phyloP scores from a whole-genome alignment of 768 basidiomycete species.

The Leccinum arenicola region DNA sequence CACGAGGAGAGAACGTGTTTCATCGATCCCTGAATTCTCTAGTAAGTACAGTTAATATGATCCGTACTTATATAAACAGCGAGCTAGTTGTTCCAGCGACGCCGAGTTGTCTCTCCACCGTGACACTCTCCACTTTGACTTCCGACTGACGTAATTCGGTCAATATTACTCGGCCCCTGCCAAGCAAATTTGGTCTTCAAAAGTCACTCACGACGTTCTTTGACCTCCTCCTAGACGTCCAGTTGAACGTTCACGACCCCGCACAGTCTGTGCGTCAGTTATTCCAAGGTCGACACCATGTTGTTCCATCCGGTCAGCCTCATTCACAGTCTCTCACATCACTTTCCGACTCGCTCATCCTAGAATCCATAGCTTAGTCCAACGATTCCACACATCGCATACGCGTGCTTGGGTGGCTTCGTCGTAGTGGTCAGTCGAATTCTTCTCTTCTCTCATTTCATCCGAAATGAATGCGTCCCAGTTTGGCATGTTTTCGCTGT shows the following conservation, averaged over 20 bases:
- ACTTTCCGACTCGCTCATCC: conserved; percentile 1
- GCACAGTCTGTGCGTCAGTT: conserved; percentile 1
- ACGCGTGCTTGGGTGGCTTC: conserved; percentile 79
- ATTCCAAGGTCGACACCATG: conserved; percentile 36
- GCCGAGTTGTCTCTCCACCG: background rate
- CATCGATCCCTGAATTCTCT: background rate
- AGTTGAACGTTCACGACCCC: conserved; percentile 1
- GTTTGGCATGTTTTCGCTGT: conserved; percentile 95
- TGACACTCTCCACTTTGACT: background rate
- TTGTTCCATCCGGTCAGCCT: conserved; percentile 47
- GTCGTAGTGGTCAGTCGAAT: conserved; percentile 60
- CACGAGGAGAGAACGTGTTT: conserved; percentile 10
- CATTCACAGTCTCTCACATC: background rate
- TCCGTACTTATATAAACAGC: background rate
- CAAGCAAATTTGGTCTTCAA: background rate
- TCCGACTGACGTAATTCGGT: conserved; percentile 18
- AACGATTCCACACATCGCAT: conserved; percentile 69
- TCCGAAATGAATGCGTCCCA: conserved; percentile 26
- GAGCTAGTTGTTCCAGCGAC: background rate
- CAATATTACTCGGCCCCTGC: conserved; percentile 5
- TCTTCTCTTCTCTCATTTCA: background rate
- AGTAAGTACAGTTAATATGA: background rate
- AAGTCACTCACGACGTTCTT: conserved; percentile 1
- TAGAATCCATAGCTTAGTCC: conserved; percentile 38
- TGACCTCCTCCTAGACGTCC: background rate